Evolutionary conservation across 345 rosid genomes (phyloP).

Genomic region (Syzygium aqueum): DNA sequence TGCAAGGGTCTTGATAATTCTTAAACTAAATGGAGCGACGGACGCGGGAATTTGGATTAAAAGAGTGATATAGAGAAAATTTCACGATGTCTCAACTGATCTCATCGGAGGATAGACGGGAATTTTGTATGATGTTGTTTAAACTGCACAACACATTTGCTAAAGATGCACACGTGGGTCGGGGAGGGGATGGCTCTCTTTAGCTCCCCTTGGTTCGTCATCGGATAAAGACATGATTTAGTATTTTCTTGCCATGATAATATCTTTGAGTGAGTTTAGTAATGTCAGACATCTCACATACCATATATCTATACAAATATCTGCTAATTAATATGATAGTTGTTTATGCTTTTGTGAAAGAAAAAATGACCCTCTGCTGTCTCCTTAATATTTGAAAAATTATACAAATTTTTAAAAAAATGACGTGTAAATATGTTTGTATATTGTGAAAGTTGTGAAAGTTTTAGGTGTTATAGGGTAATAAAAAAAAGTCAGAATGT

Average conservation of each 20-base stretch:
- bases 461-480: not conserved
- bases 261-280: not conserved
- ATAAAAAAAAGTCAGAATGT: not conserved
- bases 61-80: not conserved
- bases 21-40: not conserved
- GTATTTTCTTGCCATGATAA: not conserved
- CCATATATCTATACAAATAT: not conserved
- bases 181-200: not conserved
- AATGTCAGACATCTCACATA: not conserved
- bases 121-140: not conserved
- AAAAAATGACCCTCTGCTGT: not conserved
- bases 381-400: not conserved
- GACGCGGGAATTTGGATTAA: not conserved
- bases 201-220: not conserved
- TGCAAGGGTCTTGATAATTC: not conserved
- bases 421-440: not conserved
- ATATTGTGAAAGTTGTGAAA: not conserved
- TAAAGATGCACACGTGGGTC: not conserved
- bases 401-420: not conserved
- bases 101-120: not conserved
- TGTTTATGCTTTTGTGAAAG: not conserved
- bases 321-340: not conserved
- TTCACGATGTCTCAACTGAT: not conserved
- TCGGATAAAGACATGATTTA: not conserved
- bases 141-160: not conserved